Base-by-base conservation (phyloP, 768 basidiomycete genomes). In the Mycena galericulata region DNA sequence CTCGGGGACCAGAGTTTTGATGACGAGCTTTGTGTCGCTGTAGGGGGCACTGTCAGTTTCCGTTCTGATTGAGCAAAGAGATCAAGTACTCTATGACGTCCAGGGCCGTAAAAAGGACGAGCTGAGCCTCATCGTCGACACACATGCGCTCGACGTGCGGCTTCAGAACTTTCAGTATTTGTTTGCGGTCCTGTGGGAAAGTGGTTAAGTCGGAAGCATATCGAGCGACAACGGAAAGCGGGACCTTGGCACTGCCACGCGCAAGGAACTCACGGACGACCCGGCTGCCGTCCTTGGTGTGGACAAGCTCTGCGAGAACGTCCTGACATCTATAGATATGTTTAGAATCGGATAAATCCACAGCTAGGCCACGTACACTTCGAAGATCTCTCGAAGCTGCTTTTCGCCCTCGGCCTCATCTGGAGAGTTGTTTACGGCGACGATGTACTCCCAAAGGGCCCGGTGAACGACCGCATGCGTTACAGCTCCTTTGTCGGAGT, bases 91-190 rank as follows among this genome's bases (percentile, higher is more conserved):
- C 96, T 60, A 94, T 92, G 43, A 93, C 88, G 76, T 98, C 96
- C 14, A 97, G 84, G 8, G 94, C 93, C 0, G 95, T 95, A 80
- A 97, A 97, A 4, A 98, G 79, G 2, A 97, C 94, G 26, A 93
- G 82, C 73, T 97, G 95, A 0, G 96, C 96, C 69, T 98, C 95
- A 49, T 95, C 94, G 72, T 96, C 94, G 45, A 87, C 84, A 73
- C 92, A 93, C 88, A 98, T 95, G 3, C 92, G 90, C 75, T 93
- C 92, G 27, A 97, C 84, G 73, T 98, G 95, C 1, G 95, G 95
- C 72, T 96, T 96, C 56, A 98, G 85, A 7, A 89, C 86, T 82
- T 97, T 97, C 60, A 97, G 83, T 57, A 97, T 94, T 69, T 92
- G 90, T 86, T 98, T 98, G 62, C 96, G 88, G 77, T 98, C 96